Evolutionary conservation across 495 filamentous ascomycete genomes (phyloP).

Genomic region (Xylaria nigripes): DNA sequence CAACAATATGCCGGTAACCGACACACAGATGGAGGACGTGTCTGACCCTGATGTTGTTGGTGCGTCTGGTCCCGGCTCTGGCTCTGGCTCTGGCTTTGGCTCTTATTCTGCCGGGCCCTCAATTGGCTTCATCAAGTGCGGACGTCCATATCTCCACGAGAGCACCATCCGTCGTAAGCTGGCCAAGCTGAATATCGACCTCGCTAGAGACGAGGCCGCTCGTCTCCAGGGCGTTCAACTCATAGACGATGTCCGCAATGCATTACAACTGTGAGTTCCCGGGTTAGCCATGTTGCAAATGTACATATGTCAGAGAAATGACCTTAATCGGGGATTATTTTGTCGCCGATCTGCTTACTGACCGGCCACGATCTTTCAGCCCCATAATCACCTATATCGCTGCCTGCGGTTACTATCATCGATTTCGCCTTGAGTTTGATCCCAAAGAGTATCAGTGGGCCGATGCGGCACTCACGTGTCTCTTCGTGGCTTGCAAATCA

Average conservation of each 20-base stretch:
- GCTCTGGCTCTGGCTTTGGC: neutral
- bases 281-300: neutral
- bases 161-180: conserved; percentile 12
- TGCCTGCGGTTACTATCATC: conserved; percentile 78
- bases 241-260: conserved; percentile 69
- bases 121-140: conserved; percentile 9
- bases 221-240: conserved; percentile 70
- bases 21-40: conserved; percentile 8
- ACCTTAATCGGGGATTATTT: neutral
- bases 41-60: conserved; percentile 4
- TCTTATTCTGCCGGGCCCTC: conserved; percentile 1
- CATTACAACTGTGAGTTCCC: conserved; percentile 57
- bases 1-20: conserved; percentile 5
- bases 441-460: conserved; percentile 59
- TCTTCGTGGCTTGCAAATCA: conserved; percentile 92
- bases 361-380: conserved; percentile 26
- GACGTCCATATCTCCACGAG: conserved; percentile 8
- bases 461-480: conserved; percentile 77
- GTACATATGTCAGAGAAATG: neutral
- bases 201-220: conserved; percentile 51
- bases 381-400: conserved; percentile 81
- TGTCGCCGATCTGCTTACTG: neutral
- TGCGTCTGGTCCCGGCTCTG: neutral
- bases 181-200: conserved; percentile 3
- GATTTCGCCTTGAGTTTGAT: conserved; percentile 71